Conservation (phyloP, 306 rosid genomes). For the Erythrophleum fordii region DNA sequence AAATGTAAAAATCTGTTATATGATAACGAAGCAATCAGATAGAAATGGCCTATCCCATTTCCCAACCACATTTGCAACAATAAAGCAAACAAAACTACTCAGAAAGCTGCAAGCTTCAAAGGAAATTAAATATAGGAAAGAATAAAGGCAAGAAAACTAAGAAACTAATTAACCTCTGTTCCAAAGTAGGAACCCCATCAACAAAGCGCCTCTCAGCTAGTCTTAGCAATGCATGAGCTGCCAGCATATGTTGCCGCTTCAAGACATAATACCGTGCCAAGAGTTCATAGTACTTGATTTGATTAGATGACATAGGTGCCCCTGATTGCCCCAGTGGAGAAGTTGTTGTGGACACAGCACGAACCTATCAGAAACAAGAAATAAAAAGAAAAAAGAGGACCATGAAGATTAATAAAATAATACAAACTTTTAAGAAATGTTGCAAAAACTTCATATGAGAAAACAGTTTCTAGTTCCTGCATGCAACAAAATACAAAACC, state of each 20-base stretch:
- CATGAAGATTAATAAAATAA: slow-evolving; percentile 34
- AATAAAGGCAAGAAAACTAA: slow-evolving; percentile 23
- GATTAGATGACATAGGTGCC: slow-evolving; percentile 61
- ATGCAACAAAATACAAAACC: slow-evolving; percentile 29
- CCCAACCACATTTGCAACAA: slow-evolving; percentile 36
- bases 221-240: slow-evolving; percentile 86
- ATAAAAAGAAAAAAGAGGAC: slow-evolving; percentile 21
- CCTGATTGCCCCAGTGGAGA: slow-evolving; percentile 73
- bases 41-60: slow-evolving; percentile 26
- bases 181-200: slow-evolving; percentile 74
- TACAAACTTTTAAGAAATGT: slow-evolving; percentile 3
- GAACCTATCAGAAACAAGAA: slow-evolving; percentile 56
- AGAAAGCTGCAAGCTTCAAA: slow-evolving; percentile 26
- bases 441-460: neutral
- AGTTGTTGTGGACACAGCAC: slow-evolving; percentile 65
- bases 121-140: slow-evolving; percentile 25
- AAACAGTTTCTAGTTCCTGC: slow-evolving; percentile 21
- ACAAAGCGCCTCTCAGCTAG: slow-evolving; percentile 82
- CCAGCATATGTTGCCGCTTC: slow-evolving; percentile 93
- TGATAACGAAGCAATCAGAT: slow-evolving; percentile 24
- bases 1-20: slow-evolving; percentile 37
- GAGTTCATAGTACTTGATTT: slow-evolving; percentile 83
- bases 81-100: slow-evolving; percentile 15
- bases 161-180: slow-evolving; percentile 65
- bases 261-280: slow-evolving; percentile 88